Evolutionary conservation across 2,329 filamentous ascomycete genomes (phyloP).

Genomic region (Botrytis squamosa): DNA sequence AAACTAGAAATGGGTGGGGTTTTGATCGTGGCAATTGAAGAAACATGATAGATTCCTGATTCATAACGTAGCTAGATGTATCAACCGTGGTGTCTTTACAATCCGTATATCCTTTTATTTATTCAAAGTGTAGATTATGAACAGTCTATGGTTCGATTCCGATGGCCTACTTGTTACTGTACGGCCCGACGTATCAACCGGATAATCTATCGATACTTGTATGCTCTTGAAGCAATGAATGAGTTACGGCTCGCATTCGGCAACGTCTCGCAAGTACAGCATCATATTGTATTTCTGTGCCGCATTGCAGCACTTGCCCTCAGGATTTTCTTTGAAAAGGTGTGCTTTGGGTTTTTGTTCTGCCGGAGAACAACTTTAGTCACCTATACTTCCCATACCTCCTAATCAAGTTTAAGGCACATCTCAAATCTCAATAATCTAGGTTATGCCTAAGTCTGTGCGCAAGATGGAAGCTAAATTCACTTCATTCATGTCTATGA

Average conservation of each 20-base stretch:
- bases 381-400: not conserved
- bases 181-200: not conserved
- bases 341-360: not conserved
- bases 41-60: not conserved
- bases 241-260: not conserved
- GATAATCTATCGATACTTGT: not conserved
- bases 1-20: too few species aligned
- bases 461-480: not conserved
- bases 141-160: not conserved
- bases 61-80: not conserved
- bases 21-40: too few species aligned
- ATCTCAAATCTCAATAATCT: too few species aligned
- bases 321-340: not conserved
- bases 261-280: not conserved
- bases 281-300: not conserved
- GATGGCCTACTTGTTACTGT: not conserved
- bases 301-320: not conserved
- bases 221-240: not conserved
- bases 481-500: not conserved
- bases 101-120: accelerated
- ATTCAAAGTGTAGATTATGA: not conserved
- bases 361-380: not conserved
- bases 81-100: accelerated
- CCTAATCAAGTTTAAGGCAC: too few species aligned
- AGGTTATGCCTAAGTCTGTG: not conserved